phyloP scores from a whole-genome alignment of 495 filamentous ascomycete species.

The Schizothecium vesticola region DNA sequence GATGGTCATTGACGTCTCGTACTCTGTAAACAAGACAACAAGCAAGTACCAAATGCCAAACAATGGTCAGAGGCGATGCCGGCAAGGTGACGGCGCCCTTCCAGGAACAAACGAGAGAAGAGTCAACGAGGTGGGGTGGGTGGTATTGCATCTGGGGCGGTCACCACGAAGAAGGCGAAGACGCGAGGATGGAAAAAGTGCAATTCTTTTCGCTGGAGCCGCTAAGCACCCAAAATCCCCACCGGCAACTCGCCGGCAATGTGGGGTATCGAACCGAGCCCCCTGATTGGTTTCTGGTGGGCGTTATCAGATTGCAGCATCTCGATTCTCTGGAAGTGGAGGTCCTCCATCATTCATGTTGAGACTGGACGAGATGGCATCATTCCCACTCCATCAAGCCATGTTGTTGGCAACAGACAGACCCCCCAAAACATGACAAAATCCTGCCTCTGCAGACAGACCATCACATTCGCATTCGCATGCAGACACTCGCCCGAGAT shows the following conservation, averaged over 20 bases:
- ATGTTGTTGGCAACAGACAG: not conserved
- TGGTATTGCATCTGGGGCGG: not conserved
- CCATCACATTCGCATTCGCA: not conserved
- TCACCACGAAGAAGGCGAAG: not conserved
- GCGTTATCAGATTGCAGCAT: not conserved
- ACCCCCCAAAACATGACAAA: not conserved
- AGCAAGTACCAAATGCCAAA: too few relatives aligned
- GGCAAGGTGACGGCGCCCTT: not conserved
- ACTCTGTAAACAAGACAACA: not conserved
- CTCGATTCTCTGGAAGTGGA: not conserved
- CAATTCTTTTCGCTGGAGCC: not conserved
- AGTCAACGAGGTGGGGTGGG: not conserved
- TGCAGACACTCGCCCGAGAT: not conserved
- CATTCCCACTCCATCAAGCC: not conserved
- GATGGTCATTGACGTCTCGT: too few relatives aligned
- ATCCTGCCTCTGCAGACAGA: not conserved
- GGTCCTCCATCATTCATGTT: too few relatives aligned
- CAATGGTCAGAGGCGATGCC: too few relatives aligned
- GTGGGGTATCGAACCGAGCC: not conserved
- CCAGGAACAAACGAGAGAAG: not conserved
- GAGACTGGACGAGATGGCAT: not conserved
- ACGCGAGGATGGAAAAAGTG: not conserved
- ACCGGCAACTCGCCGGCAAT: not conserved
- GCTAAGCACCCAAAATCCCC: not conserved
- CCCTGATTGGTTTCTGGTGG: not conserved